Base-by-base conservation (phyloP, 805 yeast genomes). In the Blastobotrys peoriensis region DNA sequence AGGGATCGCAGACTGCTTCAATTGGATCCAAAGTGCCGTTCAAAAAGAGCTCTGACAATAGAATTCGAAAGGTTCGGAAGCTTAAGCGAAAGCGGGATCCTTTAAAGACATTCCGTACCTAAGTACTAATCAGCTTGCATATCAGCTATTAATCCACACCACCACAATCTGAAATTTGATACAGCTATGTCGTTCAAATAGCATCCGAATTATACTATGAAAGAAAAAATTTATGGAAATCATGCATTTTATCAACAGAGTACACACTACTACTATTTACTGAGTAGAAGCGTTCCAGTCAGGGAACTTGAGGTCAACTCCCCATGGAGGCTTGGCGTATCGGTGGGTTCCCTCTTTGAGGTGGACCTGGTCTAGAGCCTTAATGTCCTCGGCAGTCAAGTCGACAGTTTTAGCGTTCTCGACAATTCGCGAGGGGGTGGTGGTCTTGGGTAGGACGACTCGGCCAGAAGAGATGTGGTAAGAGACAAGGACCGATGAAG, bases 391-490 rank as follows among this genome's bases (percentile, higher is more conserved):
- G 15, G 52, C 46, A 15, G 70, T 54, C 38, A 78, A 61, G 15
- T 70, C 63, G 28, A 68, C 55, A 38, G 66, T 66, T 48, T 66
- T 61, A 16, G 69, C 58, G 56, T 71, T 70, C 15, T 62, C 52
- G 22, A 61, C 61, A 44, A 86, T 74, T 61, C 95, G 77, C 25
- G 70, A 74, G 5, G 76, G 68, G 43, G 82, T 83, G 5, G 81
- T 71, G 0, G 94, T 79, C 67, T 89, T 77, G 41, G 91, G 86
- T 40, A 84, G 64, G 1, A 74, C 78, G 9, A 73, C 70, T 45
- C 83, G 68, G 2, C 83, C 84, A 40, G 76, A 70, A 45, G 73
- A 70, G 35, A 62, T 39, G 41, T 62, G 64, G 58, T 61, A 62
- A 55, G 59, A 52, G 40, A 62, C 55, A 40, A 62, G 58, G 33